Conservation (phyloP, 2,329 filamentous ascomycete species). For the Neofusicoccum umdonicola region DNA sequence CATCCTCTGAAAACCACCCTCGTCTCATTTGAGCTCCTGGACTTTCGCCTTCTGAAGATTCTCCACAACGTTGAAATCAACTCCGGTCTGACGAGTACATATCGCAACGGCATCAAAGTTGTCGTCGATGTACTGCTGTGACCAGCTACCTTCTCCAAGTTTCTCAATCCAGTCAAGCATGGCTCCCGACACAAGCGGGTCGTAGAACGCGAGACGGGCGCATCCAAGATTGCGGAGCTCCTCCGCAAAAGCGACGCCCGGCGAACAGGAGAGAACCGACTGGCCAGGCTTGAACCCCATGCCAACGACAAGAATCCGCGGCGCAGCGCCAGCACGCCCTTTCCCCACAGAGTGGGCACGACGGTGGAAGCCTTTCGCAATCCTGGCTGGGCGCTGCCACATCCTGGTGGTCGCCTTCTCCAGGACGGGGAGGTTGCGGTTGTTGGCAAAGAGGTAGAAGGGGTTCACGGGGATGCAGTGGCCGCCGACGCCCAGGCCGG, state of each 20-base stretch:
- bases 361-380: conserved; percentile 24
- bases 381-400: conserved; percentile 35
- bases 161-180: conserved; percentile 42
- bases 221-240: conserved; percentile 33
- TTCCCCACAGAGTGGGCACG: background rate
- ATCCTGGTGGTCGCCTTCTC: conserved; percentile 46
- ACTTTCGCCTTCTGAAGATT: conserved; percentile 34
- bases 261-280: conserved; percentile 48
- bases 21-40: conserved; percentile 22
- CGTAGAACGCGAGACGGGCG: conserved; percentile 46
- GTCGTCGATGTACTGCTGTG: conserved; percentile 31
- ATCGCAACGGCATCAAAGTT: conserved; percentile 47
- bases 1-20: background rate
- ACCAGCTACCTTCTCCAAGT: conserved; percentile 44
- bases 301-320: conserved; percentile 53
- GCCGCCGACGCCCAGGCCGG: conserved; percentile 53
- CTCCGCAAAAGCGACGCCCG: conserved; percentile 45
- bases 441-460: conserved; percentile 50
- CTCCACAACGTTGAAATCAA: conserved; percentile 43
- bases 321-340: conserved; percentile 14
- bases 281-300: conserved; percentile 54
- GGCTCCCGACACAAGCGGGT: conserved; percentile 45
- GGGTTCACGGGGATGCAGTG: conserved; percentile 59
- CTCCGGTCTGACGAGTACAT: conserved; percentile 42
- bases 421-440: conserved; percentile 45